Percentiles rank a stretch among this genome's conserved stretches.
Conservation (phyloP, 768 basidiomycete species). For the Suillus luteus region DNA sequence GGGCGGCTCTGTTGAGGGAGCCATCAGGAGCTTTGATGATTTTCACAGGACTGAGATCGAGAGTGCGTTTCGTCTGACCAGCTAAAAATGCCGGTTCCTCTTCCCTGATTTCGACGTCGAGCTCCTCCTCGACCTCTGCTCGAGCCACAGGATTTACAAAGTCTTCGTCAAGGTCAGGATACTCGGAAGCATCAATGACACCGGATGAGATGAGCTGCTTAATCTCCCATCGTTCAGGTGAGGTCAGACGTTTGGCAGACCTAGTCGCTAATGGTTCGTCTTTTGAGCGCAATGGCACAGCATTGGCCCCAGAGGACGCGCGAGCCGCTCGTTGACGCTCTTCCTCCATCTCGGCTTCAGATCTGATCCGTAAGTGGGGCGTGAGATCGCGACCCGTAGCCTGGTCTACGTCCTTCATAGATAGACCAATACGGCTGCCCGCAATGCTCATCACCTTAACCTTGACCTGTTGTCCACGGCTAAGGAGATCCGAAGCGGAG, state of each 20-base stretch:
- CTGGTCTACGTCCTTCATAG: conserved; percentile 99
- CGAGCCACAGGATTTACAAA: conserved; percentile 73
- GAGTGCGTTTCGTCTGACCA: conserved; percentile 93
- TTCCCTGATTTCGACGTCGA: conserved; percentile 96
- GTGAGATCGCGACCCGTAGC: conserved; percentile 85
- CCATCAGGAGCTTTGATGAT: conserved; percentile 99
- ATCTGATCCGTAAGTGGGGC: conserved; percentile 92
- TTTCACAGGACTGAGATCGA: conserved; percentile 96
- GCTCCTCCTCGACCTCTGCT: conserved; percentile 91
- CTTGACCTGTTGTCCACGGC: conserved; percentile 83
- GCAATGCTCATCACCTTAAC: conserved; percentile 97
- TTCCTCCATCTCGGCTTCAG: conserved; percentile 91
- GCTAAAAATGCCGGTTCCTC: conserved; percentile 95
- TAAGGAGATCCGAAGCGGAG: conserved; percentile 83
- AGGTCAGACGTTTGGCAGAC: conserved; percentile 88
- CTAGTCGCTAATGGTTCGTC: conserved; percentile 54
- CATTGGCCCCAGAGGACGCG: conserved; percentile 81
- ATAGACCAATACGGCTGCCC: conserved; percentile 77
- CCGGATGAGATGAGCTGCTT: conserved; percentile 98
- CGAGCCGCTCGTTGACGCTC: conserved; percentile 64
- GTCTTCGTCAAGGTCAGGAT: conserved; percentile 90
- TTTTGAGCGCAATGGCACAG: conserved; percentile 70
- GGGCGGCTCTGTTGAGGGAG: conserved; percentile 91
- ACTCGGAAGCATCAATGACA: conserved; percentile 88
- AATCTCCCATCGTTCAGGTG: conserved; percentile 99